Conservation (phyloP, 2,329 filamentous ascomycete genomes). For the Aspergillus persii region DNA sequence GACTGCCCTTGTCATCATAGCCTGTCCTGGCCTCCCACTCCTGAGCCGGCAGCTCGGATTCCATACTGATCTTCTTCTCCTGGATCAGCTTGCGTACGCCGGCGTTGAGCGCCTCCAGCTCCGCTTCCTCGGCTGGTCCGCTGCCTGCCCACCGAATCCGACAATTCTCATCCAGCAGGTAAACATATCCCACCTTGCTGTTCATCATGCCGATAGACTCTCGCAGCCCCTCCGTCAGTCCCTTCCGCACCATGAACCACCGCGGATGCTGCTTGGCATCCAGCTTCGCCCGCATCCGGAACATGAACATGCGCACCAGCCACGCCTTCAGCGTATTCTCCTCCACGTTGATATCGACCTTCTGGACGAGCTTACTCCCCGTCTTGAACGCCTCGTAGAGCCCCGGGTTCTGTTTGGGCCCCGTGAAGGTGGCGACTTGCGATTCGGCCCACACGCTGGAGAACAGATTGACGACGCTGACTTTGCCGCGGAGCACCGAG, state of each 20-base stretch:
- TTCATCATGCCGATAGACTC: slow-evolving; percentile 72
- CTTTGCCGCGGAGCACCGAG: slow-evolving; percentile 66
- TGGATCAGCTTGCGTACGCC: slow-evolving; percentile 43
- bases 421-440: slow-evolving; percentile 72
- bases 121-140: slow-evolving; percentile 41
- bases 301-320: slow-evolving; percentile 56
- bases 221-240: slow-evolving; percentile 55
- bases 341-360: slow-evolving; percentile 85
- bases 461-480: slow-evolving; percentile 78
- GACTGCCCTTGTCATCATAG: slow-evolving; percentile 2
- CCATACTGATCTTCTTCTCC: slow-evolving; percentile 32
- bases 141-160: slow-evolving; percentile 94
- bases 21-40: slow-evolving; percentile 16
- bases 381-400: slow-evolving; percentile 62
- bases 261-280: slow-evolving; percentile 52
- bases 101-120: slow-evolving; percentile 44
- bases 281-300: slow-evolving; percentile 48
- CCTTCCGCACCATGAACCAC: slow-evolving; percentile 61
- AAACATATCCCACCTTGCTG: slow-evolving; percentile 89
- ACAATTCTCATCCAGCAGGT: slow-evolving; percentile 82
- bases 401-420: slow-evolving; percentile 64
- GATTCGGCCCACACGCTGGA: slow-evolving; percentile 81
- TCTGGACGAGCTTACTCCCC: slow-evolving; percentile 59
- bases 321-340: slow-evolving; percentile 67
- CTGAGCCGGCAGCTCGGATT: slow-evolving; percentile 21